Evolutionary conservation across 2,329 filamentous ascomycete species (phyloP).

Genomic region (Domatiomyces globalis): DNA sequence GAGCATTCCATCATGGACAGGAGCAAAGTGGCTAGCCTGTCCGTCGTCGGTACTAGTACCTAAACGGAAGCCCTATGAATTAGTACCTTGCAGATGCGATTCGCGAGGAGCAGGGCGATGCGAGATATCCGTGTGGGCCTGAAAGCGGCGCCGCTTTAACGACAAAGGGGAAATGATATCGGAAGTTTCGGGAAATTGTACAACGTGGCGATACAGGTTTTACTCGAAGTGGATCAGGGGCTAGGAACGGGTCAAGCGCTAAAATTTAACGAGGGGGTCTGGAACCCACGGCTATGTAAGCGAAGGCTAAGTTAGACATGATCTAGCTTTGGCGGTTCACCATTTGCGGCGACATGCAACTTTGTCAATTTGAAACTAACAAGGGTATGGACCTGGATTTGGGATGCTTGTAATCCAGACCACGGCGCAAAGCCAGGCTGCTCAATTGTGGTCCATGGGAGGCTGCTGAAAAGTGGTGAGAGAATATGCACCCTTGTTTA

Average conservation of each 20-base stretch:
- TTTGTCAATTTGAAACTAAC: neutral
- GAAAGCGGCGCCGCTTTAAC: neutral
- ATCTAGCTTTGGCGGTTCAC: neutral
- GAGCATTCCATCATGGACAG: too few species aligned
- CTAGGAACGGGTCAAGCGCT: neutral
- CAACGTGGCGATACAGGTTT: neutral
- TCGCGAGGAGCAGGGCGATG: too few species aligned
- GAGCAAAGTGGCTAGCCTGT: too few species aligned
- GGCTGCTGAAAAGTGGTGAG: neutral
- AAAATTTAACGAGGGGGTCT: neutral
- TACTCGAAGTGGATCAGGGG: neutral
- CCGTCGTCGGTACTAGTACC: too few species aligned
- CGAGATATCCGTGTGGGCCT: too few species aligned
- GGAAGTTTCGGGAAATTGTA: neutral
- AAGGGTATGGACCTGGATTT: neutral
- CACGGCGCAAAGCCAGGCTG: neutral
- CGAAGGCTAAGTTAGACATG: neutral
- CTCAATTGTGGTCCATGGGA: neutral
- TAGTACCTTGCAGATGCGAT: too few species aligned
- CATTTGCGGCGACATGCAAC: too few species aligned
- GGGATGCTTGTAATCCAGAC: neutral
- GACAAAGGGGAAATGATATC: neutral
- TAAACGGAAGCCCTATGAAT: too few species aligned
- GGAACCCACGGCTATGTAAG: neutral
- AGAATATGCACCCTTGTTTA: neutral